These are phyloP conservation scores for Ustilago curta DNA, from an alignment of 1,284 basidiomycete genomes.

Conservation along the genomic window DNA sequence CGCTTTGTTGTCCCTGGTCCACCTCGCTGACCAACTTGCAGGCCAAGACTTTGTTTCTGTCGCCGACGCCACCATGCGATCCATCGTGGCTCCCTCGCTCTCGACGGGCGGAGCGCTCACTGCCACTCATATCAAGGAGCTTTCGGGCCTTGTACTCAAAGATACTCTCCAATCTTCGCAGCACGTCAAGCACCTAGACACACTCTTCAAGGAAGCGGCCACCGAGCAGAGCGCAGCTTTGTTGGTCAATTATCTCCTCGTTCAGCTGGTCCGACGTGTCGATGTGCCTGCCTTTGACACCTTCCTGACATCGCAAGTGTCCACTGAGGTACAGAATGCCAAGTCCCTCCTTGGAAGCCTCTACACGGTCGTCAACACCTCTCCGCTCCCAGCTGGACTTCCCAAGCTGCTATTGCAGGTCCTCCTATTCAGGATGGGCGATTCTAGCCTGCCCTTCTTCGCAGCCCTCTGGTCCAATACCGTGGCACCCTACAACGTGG, in stretches of 20 bases:
- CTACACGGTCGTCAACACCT: conserved; percentile 46
- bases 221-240: conserved; percentile 32
- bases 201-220: conserved; percentile 21
- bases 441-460: conserved; percentile 84
- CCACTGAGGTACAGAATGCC: conserved; percentile 16
- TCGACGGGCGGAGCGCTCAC: conserved; percentile 10
- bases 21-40: conserved; percentile 17
- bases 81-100: conserved; percentile 25
- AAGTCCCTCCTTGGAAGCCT: conserved; percentile 30
- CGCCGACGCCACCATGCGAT: conserved; percentile 12
- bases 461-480: conserved; percentile 75
- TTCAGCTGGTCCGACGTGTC: conserved; percentile 35
- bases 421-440: conserved; percentile 78
- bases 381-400: conserved; percentile 18
- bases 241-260: conserved; percentile 26
- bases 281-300: conserved; percentile 28
- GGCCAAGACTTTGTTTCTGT: conserved; percentile 25
- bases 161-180: conserved; percentile 24
- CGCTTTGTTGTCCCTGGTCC: conserved; percentile 32
- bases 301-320: conserved; percentile 36
- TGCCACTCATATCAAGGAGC: conserved; percentile 21
- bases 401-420: conserved; percentile 34
- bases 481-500: conserved; percentile 56
- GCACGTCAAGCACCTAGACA: conserved; percentile 24
- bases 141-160: conserved; percentile 13